These are phyloP conservation scores for Parmales sp. DNA, from an alignment of 108 stramenopile genomes.

Conservation along the genomic window DNA sequence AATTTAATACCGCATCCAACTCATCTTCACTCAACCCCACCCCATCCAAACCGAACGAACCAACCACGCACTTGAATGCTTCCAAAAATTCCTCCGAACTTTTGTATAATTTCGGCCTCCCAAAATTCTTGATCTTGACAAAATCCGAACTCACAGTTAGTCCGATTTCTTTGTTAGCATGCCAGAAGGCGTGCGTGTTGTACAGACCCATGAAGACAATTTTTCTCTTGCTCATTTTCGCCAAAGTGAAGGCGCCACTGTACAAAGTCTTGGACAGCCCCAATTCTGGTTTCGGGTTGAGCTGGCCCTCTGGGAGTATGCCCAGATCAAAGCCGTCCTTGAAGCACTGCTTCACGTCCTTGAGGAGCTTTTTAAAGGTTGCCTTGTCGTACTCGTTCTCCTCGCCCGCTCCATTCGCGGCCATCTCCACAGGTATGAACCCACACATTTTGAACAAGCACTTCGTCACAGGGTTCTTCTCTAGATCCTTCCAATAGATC, in stretches of 20 bases:
- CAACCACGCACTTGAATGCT: conserved; percentile 48
- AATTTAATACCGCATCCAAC: no score
- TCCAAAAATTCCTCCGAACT: conserved; percentile 52
- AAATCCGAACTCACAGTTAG: conserved; percentile 49
- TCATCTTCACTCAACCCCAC: no score
- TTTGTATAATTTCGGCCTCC: conserved; percentile 28
- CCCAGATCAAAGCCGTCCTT: conserved; percentile 69
- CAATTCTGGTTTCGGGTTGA: conserved; percentile 62
- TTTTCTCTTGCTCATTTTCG: conserved; percentile 50
- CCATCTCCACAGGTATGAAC: conserved; percentile 72
- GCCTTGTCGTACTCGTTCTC: conserved; percentile 57
- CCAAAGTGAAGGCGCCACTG: conserved; percentile 57
- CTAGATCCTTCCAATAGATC: conserved; percentile 74
- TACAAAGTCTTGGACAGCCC: conserved; percentile 57
- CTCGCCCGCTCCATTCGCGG: conserved; percentile 56
- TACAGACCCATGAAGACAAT: conserved; percentile 65
- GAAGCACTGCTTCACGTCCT: conserved; percentile 49
- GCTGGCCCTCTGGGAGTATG: conserved; percentile 70
- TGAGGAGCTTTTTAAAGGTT: conserved; percentile 55
- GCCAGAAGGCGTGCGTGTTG: conserved; percentile 64
- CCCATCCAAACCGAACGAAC: no score
- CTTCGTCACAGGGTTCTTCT: conserved; percentile 63
- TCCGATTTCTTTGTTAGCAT: conserved; percentile 52
- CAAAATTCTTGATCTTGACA: conserved; percentile 45
- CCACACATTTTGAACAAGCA: conserved; percentile 60